Evolutionary conservation across 352 stramenopile species (phyloP).

Genomic region (Phytophthora cactorum): DNA sequence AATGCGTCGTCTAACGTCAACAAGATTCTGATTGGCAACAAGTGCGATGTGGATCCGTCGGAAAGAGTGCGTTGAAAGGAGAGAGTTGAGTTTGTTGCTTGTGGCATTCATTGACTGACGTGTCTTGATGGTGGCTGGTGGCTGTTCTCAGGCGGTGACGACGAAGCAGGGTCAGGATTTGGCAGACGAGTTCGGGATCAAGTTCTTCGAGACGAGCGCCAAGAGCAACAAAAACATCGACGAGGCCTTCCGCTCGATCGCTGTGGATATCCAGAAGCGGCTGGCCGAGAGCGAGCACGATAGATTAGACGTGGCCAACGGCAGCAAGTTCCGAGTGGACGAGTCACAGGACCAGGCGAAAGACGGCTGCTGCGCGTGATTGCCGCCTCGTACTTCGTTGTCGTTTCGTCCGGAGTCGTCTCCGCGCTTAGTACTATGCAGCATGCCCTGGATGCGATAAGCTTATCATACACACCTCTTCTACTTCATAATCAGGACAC

Average conservation of each 20-base stretch:
- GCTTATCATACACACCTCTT: slow-evolving; percentile 26
- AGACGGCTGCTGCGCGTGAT: slow-evolving; percentile 80
- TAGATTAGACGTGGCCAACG: slow-evolving; percentile 89
- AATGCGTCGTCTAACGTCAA: slow-evolving; percentile 99
- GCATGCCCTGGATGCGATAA: slow-evolving; percentile 23
- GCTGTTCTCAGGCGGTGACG: slow-evolving; percentile 78
- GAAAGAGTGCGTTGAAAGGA: slow-evolving; percentile 84
- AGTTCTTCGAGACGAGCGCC: slow-evolving; percentile 95
- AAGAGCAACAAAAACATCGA: slow-evolving; percentile 96
- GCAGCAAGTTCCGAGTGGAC: slow-evolving; percentile 87
- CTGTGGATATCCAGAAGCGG: slow-evolving; percentile 90
- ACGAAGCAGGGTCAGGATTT: slow-evolving; percentile 94
- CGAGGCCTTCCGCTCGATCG: slow-evolving; percentile 86
- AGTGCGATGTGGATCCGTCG: slow-evolving; percentile 97
- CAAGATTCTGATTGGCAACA: slow-evolving; percentile 99
- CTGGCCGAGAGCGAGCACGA: slow-evolving; percentile 87
- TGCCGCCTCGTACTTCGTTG: slow-evolving; percentile 3
- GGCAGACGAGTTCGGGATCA: slow-evolving; percentile 93
- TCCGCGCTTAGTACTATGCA: slow-evolving; percentile 1
- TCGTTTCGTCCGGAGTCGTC: slow-evolving; percentile 19
- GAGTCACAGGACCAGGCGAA: slow-evolving; percentile 80
- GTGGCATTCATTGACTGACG: slow-evolving; percentile 21
- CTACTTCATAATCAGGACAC: background rate
- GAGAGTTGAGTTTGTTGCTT: background rate
- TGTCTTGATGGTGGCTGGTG: slow-evolving; percentile 5